These are phyloP conservation scores for Tolypocladium endophyticum DNA, from an alignment of 2,329 filamentous ascomycete species.

Conservation along the genomic window DNA sequence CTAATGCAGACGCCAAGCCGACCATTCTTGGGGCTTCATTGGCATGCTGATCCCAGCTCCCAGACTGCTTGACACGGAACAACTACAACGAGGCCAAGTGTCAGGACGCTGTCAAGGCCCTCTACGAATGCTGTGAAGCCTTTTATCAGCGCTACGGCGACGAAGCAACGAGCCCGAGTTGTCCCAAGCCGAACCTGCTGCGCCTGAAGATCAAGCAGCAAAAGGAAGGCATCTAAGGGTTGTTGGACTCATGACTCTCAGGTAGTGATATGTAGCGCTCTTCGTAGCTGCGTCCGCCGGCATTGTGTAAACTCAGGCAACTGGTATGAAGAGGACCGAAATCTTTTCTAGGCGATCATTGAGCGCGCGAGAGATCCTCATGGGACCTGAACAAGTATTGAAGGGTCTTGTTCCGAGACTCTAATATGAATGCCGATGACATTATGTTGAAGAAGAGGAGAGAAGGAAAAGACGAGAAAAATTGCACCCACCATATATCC, in stretches of 20 bases:
- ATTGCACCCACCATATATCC: slow-evolving; percentile 7
- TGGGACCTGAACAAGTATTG: slow-evolving; percentile 89
- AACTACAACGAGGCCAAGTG: slow-evolving; percentile 81
- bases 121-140: slow-evolving; percentile 87
- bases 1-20: neutral
- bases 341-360: slow-evolving; percentile 84
- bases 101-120: slow-evolving; percentile 62
- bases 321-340: slow-evolving; percentile 60
- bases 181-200: slow-evolving; percentile 71
- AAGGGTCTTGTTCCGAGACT: slow-evolving; percentile 91
- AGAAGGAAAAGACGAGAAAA: slow-evolving; percentile 17
- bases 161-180: slow-evolving; percentile 66
- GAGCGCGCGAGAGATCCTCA: slow-evolving; percentile 87
- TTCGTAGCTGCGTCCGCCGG: slow-evolving; percentile 31
- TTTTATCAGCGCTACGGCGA: slow-evolving; percentile 79
- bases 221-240: slow-evolving; percentile 22
- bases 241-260: neutral
- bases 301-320: slow-evolving; percentile 47
- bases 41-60: neutral
- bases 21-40: neutral
- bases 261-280: slow-evolving; percentile 33
- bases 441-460: slow-evolving; percentile 49
- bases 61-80: slow-evolving; percentile 77
- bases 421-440: slow-evolving; percentile 91
- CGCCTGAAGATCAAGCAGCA: slow-evolving; percentile 78